Evolutionary conservation across 768 basidiomycete species (phyloP), one percentile per base, ranked within the genome.

Genomic region (Macrolepiota fuliginosa): DNA sequence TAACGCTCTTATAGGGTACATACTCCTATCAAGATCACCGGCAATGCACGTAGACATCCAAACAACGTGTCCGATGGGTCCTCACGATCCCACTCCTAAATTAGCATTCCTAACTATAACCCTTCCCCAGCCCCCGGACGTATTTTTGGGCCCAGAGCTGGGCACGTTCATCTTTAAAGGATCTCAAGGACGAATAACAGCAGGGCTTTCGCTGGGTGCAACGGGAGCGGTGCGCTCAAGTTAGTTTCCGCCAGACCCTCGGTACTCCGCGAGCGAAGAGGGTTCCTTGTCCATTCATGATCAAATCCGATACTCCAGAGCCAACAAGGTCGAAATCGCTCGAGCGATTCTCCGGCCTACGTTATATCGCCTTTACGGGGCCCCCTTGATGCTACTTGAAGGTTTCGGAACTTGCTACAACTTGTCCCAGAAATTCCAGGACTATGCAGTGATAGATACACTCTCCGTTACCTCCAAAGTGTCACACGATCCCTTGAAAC

Each of bases 51-150:
- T 5, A 11, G 22, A 25, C 75, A 73, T 55, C 71, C 69, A 62
- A 69, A 75, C 32, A 79, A 80, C 63, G 71, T 74, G 66, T 81
- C 76, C 66, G 73, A 76, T 4, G 88, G 89, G 42, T 90, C 91
- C 58, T 85, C 90, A 45, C 74, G 35, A 93, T 93, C 71, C 15
- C 79, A 94, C 19, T 87, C 90, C 1, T 94, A 45, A 37, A n/a
- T 32, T 89, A 50, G 85, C 84, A 0, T 79, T 81, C 58, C 74
- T 92, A 47, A 77, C 78, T 47, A 91, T 88, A 1, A 50, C 71
- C 83, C 10, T 74, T 92, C 36, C 81, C 96, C 2, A 91, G 89
- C 0, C 73, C 81, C 25, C 79, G 80, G 36, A 87, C 91, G 5
- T 87, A 82, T 72, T 90, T 94, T 89, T 94, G 71, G 86, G 83